Percentiles rank a stretch among this genome's conserved stretches.
Evolutionary conservation across 768 basidiomycete species (phyloP).

Genomic region (Phylloporus arenicola): DNA sequence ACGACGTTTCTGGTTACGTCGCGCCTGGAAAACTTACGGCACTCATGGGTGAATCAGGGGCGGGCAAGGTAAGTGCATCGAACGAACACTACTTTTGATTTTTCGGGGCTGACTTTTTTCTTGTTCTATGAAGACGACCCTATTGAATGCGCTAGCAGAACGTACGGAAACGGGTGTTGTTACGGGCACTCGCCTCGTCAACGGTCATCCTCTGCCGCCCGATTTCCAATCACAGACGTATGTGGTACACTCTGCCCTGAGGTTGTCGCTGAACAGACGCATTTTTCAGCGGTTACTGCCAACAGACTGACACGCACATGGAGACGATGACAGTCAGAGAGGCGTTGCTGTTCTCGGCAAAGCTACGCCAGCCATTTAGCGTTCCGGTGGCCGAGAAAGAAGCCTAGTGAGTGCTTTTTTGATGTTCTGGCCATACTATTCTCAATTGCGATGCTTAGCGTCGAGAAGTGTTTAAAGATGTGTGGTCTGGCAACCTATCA

Average conservation of each 20-base stretch:
- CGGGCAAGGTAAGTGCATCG: slow-evolving; percentile 36
- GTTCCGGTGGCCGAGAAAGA: slow-evolving; percentile 70
- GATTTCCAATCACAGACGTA: slow-evolving; percentile 56
- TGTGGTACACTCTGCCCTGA: neutral
- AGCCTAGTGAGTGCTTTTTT: slow-evolving; percentile 56
- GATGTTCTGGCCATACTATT: neutral
- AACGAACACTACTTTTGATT: too few species aligned
- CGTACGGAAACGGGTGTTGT: slow-evolving; percentile 35
- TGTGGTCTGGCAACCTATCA: slow-evolving; percentile 58
- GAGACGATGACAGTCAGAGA: slow-evolving; percentile 73
- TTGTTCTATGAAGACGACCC: slow-evolving; percentile 36
- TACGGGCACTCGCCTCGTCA: slow-evolving; percentile 40
- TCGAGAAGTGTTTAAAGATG: slow-evolving; percentile 54
- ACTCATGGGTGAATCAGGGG: slow-evolving; percentile 63
- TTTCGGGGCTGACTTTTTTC: too few species aligned
- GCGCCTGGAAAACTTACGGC: slow-evolving; percentile 76
- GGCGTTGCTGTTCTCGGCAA: slow-evolving; percentile 74
- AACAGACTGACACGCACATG: slow-evolving; percentile 81
- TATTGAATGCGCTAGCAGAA: slow-evolving; percentile 43
- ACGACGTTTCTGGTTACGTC: slow-evolving; percentile 75
- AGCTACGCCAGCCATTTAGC: slow-evolving; percentile 64
- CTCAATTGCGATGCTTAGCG: slow-evolving; percentile 27
- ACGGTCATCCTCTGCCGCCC: slow-evolving; percentile 38
- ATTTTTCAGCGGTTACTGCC: slow-evolving; percentile 63
- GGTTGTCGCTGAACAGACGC: neutral